These are phyloP conservation scores for Vinca minor DNA, from an alignment of 257 asterid species.

Conservation along the genomic window DNA sequence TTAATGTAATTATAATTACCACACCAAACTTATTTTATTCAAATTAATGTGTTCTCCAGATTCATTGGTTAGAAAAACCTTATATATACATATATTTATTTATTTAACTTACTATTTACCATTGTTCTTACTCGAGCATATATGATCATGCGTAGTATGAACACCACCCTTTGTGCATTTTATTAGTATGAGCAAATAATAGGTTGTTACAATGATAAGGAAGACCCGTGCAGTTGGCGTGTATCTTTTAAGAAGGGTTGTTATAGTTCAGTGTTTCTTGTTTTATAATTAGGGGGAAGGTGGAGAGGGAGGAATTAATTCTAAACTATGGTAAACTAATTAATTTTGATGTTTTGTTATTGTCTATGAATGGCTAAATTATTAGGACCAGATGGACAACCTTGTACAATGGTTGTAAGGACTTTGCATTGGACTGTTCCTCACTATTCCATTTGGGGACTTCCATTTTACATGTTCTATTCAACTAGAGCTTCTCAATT, in stretches of 20 bases:
- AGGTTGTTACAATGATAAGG: too few species aligned
- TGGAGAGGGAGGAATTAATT: too few species aligned
- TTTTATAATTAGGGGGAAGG: neutral
- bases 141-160: neutral
- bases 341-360: neutral
- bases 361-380: slow-evolving; percentile 7
- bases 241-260: too few species aligned
- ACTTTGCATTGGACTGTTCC: slow-evolving; percentile 92
- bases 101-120: too few species aligned
- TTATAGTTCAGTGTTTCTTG: neutral
- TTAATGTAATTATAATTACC: too few species aligned
- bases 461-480: slow-evolving; percentile 81
- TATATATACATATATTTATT: too few species aligned
- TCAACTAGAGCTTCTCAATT: slow-evolving; percentile 82
- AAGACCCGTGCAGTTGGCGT: too few species aligned
- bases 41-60: too few species aligned
- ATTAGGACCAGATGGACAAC: slow-evolving; percentile 61
- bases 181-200: too few species aligned
- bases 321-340: neutral
- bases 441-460: slow-evolving; percentile 84
- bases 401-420: slow-evolving; percentile 79
- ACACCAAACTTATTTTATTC: too few species aligned
- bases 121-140: neutral
- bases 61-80: too few species aligned
- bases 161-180: neutral